Evolutionary conservation across 2,329 filamentous ascomycete genomes (phyloP).

Genomic region (Calonectria crousiana): DNA sequence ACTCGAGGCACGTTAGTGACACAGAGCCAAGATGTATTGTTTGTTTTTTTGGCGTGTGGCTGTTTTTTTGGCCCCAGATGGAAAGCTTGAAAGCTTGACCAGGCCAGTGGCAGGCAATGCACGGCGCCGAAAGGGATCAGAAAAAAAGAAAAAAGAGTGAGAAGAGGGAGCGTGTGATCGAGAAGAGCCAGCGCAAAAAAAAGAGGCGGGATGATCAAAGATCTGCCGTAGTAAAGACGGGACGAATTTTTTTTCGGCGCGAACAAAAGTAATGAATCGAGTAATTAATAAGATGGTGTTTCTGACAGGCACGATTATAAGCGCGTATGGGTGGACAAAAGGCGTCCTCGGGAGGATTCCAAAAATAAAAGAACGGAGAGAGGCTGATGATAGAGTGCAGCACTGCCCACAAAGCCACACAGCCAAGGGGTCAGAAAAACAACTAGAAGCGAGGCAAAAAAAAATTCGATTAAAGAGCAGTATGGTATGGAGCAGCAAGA

Average conservation of each 20-base stretch:
- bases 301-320: slow-evolving; percentile 1
- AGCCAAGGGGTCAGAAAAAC: slow-evolving; percentile 13
- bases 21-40: not conserved
- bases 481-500: not conserved
- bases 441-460: not conserved
- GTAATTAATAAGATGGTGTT: not conserved
- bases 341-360: not conserved
- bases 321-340: not conserved
- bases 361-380: slow-evolving; percentile 6
- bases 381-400: slow-evolving; percentile 10
- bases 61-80: not conserved
- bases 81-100: not conserved
- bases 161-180: not conserved
- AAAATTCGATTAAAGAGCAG: slow-evolving; percentile 1
- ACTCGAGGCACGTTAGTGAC: slow-evolving; percentile 6
- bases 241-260: not conserved
- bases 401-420: slow-evolving; percentile 24
- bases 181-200: not conserved
- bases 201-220: not conserved
- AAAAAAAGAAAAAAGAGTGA: not conserved
- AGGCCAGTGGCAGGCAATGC: not conserved
- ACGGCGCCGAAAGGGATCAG: not conserved
- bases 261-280: not conserved
- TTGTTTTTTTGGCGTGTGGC: not conserved
- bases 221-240: not conserved